Percentiles rank a stretch among this genome's conserved stretches.
Conservation (phyloP, 108 stramenopile genomes). For the Aureococcus anophagefferens region DNA sequence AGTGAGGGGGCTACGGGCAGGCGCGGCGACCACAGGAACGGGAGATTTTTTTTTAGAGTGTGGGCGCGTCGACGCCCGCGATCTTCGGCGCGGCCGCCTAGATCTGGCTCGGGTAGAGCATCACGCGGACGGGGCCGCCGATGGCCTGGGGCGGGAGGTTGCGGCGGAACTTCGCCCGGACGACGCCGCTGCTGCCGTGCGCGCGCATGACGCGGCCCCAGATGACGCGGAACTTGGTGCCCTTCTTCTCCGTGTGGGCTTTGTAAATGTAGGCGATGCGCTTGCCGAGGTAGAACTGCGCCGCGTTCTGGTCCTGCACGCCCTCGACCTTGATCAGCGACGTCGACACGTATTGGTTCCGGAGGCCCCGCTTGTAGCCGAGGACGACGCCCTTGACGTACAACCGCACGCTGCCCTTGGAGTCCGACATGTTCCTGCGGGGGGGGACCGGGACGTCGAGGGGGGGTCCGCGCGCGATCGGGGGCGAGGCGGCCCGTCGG, state of each 20-base stretch:
- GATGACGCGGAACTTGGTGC: conserved; percentile 90
- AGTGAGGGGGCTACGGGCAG: too few relatives aligned
- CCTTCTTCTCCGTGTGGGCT: conserved; percentile 58
- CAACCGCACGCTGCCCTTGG: conserved; percentile 43
- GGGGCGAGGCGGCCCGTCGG: too few relatives aligned
- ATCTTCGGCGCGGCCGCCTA: too few relatives aligned
- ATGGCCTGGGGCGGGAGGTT: conserved; percentile 88
- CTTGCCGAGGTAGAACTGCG: conserved; percentile 96
- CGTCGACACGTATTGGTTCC: conserved; percentile 91
- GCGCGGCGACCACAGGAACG: too few relatives aligned
- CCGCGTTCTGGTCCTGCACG: conserved; percentile 77
- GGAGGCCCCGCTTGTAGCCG: conserved; percentile 93
- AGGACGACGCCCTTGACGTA: conserved; percentile 95
- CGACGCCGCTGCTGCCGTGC: conserved; percentile 94
- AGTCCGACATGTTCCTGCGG: not conserved
- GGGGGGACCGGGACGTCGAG: too few relatives aligned
- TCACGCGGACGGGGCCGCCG: conserved; percentile 74
- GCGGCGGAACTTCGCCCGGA: conserved; percentile 91
- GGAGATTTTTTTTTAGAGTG: too few relatives aligned
- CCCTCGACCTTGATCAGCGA: conserved; percentile 95
- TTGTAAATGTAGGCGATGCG: conserved; percentile 97
- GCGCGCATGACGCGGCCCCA: conserved; percentile 95
- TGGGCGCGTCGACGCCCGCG: too few relatives aligned
- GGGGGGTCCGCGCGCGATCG: too few relatives aligned
- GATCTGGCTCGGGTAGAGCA: conserved; percentile 73